These are phyloP conservation scores for Exophiala mesophila DNA, from an alignment of 2,329 filamentous ascomycete species.

Conservation along the genomic window DNA sequence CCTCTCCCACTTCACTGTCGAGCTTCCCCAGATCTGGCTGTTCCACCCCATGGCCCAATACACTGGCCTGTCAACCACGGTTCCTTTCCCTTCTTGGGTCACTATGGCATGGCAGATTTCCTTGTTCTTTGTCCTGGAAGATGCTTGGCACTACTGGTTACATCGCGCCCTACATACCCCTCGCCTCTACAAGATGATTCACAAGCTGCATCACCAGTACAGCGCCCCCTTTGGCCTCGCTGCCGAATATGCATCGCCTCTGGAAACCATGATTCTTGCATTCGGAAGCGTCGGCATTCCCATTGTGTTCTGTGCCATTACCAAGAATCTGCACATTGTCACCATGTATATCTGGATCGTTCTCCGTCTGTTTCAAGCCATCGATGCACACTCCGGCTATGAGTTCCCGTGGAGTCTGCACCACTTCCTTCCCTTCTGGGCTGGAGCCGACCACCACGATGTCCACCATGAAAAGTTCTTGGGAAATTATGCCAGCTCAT, in stretches of 20 bases:
- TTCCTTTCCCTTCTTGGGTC: constrained; percentile 79
- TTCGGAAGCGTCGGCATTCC: constrained; percentile 78
- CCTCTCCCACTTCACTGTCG: constrained; percentile 93
- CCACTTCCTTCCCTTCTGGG: constrained; percentile 96
- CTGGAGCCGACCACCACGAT: constrained; percentile 93
- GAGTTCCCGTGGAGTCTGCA: constrained; percentile 97
- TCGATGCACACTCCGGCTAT: constrained; percentile 95
- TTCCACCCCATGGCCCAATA: constrained; percentile 96
- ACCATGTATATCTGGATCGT: constrained; percentile 99
- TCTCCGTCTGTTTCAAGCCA: constrained; percentile 89
- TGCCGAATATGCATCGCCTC: constrained; percentile 94
- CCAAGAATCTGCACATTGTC: constrained; percentile 82
- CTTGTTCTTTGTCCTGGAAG: constrained; percentile 92
- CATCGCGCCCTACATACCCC: constrained; percentile 92
- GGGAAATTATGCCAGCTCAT: constrained; percentile 95
- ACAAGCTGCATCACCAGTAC: constrained; percentile 99
- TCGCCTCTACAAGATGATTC: constrained; percentile 89
- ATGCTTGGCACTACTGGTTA: constrained; percentile 97
- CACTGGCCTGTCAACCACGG: constrained; percentile 79
- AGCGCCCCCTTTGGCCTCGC: constrained; percentile 94
- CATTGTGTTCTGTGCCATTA: constrained; percentile 76
- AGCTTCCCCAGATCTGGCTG: constrained; percentile 77
- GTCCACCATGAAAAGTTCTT: constrained; percentile 98
- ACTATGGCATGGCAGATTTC: constrained; percentile 89
- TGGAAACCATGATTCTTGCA: constrained; percentile 92